A percentile compares a stretch with the other conserved stretches of the same genome.
Evolutionary conservation across 139 green algal species (phyloP).

Genomic region (Klebsormidium nitens): DNA sequence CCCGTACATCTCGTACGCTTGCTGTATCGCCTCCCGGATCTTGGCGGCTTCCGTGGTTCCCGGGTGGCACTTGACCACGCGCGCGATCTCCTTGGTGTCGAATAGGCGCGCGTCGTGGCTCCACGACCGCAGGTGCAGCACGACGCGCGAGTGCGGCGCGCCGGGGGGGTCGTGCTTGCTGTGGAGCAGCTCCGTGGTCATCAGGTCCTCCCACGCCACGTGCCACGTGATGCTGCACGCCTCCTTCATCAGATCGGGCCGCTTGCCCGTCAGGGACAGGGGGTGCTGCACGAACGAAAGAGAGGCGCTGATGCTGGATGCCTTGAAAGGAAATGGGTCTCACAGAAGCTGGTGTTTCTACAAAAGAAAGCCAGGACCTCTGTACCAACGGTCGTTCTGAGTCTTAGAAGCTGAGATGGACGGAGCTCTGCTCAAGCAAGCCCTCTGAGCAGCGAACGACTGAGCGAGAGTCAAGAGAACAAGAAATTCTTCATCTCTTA

Average conservation of each 20-base stretch:
- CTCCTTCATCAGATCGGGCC: conserved; percentile 17
- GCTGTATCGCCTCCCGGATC: conserved; percentile 30
- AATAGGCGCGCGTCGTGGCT: conserved; percentile 22
- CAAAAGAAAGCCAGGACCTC: neutral
- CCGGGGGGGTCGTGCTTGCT: conserved; percentile 54
- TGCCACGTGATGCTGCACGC: conserved; percentile 40
- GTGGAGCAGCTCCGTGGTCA: conserved; percentile 54
- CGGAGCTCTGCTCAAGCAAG: too few species aligned
- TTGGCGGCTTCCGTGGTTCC: conserved; percentile 54
- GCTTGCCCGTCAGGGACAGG: neutral
- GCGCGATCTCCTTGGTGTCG: conserved; percentile 22
- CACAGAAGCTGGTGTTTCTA: neutral
- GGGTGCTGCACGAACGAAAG: conserved; percentile 2
- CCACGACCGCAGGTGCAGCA: conserved; percentile 28
- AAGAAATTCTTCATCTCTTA: too few species aligned
- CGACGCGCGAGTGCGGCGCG: conserved; percentile 26
- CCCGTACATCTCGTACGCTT: conserved; percentile 14
- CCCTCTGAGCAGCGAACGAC: too few species aligned
- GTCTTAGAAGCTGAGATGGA: neutral
- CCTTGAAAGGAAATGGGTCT: neutral
- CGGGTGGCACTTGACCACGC: conserved; percentile 64
- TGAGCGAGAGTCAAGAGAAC: too few species aligned
- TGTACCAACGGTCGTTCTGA: neutral
- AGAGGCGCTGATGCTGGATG: conserved; percentile 7
- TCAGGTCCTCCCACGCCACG: conserved; percentile 55